Conservation (phyloP, 1,284 basidiomycete genomes). For the Lentinus polychrous region DNA sequence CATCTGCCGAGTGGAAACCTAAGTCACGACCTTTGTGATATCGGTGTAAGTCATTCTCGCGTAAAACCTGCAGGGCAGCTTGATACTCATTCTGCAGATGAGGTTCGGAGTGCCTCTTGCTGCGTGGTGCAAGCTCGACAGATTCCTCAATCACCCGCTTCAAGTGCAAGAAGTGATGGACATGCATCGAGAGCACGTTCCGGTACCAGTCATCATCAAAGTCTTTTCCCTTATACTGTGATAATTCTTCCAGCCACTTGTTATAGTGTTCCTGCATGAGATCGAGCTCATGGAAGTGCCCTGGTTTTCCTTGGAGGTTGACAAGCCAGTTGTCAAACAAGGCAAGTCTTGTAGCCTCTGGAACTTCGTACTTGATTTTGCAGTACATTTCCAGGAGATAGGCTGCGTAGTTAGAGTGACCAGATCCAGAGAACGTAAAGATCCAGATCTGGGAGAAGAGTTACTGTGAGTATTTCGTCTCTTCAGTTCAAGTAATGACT, state of each 20-base stretch:
- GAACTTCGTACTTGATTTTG: conserved; percentile 13
- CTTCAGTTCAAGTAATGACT: no score
- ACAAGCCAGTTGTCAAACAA: conserved; percentile 20
- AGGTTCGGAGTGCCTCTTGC: conserved; percentile 18
- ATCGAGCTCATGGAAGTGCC: conserved; percentile 16
- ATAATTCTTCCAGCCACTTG: conserved; percentile 14
- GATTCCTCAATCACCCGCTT: conserved; percentile 25
- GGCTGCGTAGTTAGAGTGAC: conserved; percentile 12
- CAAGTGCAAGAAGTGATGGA: conserved; percentile 23
- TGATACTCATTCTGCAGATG: conserved; percentile 13
- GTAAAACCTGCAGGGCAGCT: conserved; percentile 7
- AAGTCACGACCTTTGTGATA: conserved; percentile 3
- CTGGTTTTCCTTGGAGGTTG: conserved; percentile 14
- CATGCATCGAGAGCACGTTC: conserved; percentile 20
- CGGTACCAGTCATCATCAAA: conserved; percentile 25
- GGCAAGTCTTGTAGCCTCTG: neutral
- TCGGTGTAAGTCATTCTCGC: conserved; percentile 4
- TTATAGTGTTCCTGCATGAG: conserved; percentile 19
- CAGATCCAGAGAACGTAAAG: conserved; percentile 14
- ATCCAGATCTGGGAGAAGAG: conserved; percentile 18
- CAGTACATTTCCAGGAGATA: conserved; percentile 15
- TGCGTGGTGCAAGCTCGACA: conserved; percentile 15
- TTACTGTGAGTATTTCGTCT: no score
- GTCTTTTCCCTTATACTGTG: conserved; percentile 24
- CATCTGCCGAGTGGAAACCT: conserved; percentile 3